phyloP scores from a whole-genome alignment of 441 rosid species.

The Gossypium davidsonii region DNA sequence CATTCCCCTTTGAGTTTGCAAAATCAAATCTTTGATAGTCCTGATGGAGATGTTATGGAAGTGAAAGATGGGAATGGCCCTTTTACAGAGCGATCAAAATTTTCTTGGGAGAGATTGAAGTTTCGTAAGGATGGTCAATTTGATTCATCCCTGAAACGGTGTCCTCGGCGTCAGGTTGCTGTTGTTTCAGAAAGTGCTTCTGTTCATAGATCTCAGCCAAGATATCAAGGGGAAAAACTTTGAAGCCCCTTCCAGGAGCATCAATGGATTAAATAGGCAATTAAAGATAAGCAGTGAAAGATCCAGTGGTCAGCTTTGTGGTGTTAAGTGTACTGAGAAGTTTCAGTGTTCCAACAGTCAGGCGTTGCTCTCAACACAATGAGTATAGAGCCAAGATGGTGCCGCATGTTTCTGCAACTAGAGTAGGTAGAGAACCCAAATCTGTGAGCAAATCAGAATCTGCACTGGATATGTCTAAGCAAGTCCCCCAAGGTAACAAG shows the following conservation, averaged over 20 bases:
- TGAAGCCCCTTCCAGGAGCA: conserved; percentile 49
- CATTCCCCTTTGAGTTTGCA: background rate
- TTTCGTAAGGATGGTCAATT: conserved; percentile 44
- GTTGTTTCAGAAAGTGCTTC: conserved; percentile 45
- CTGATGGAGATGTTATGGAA: conserved; percentile 42
- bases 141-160: conserved; percentile 51
- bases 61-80: conserved; percentile 44
- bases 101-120: conserved; percentile 47
- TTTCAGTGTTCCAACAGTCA: conserved; percentile 39
- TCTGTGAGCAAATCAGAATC: conserved; percentile 43
- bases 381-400: conserved; percentile 58
- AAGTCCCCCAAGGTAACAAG: conserved; percentile 49
- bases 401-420: conserved; percentile 39
- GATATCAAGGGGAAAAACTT: conserved; percentile 43
- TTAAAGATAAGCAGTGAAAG: conserved; percentile 39
- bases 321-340: conserved; percentile 53
- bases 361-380: conserved; percentile 51
- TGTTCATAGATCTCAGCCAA: conserved; percentile 44
- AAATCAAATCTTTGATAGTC: conserved; percentile 33
- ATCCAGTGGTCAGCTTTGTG: conserved; percentile 38
- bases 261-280: conserved; percentile 45
- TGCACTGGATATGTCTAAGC: conserved; percentile 46
- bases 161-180: conserved; percentile 44
- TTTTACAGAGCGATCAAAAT: conserved; percentile 44
- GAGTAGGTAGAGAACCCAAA: conserved; percentile 45